Base-by-base conservation (phyloP, 2,329 filamentous ascomycete genomes). In the Huntiella abstrusa region DNA sequence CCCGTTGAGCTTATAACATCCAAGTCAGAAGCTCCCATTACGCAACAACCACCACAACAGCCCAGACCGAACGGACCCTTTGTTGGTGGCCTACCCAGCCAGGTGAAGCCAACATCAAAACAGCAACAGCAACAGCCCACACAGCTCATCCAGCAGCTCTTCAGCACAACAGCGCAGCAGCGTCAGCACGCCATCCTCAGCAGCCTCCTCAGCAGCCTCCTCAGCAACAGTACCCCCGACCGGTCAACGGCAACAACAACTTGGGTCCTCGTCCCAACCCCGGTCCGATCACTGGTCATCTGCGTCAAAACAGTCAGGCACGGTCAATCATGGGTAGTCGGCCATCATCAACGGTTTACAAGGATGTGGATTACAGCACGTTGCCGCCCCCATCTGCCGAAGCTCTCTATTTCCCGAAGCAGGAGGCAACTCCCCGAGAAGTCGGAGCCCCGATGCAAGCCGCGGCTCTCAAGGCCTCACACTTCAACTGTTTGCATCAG, bases 401-500 rank as follows among this genome's bases (percentile, higher is more conserved):
- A 45, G 62, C 62, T 3, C 49, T 57, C 15, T 59, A 59, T 50
- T 67, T 67, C 49, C 64, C 64, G 15, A 47, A 35, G 10, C 45
- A 47, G 22, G 15, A 12, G 5, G 10, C 32, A 4, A 12, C 16
- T 32, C 13, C 28, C 8, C 17, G 41, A 4, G n/a, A 28, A 15
- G 56, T 2, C 55, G 61, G 4, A 60, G 61, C 38, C 57, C 59
- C 11, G 55, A 60, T 67, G 47, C 58, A 59, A 13, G 60, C 70
- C 1, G 56, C 56, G 5, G 62, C 67, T 1, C 56, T 73, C n/a
- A 61, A 58, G 43, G 61, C 67, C 41, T 58, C 60, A 1, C 64
- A 66, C 51, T 64, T 64, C 51, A 53, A 58, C 48, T 76, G 72
- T 56, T 62, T 68, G 48, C 63, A 65, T 36, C 55, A 56, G 3